These are phyloP conservation scores for Colletotrichum chrysophilum DNA, from an alignment of 2,329 filamentous ascomycete species.

Conservation along the genomic window DNA sequence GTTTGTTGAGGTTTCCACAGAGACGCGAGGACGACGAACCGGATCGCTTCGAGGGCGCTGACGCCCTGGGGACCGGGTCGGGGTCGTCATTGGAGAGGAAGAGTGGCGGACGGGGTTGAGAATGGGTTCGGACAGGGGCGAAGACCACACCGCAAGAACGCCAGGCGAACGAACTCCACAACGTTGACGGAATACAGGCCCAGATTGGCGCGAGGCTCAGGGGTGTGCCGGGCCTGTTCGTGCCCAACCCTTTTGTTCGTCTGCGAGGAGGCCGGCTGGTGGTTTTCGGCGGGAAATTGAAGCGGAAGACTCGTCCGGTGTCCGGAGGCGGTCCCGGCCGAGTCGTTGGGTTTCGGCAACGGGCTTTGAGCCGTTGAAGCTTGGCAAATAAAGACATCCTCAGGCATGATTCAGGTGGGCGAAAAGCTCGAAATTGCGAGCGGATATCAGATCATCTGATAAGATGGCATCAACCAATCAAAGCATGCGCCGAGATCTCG, in stretches of 20 bases:
- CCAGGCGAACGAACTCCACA: not conserved
- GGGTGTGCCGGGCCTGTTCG: not conserved
- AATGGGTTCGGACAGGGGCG: not conserved
- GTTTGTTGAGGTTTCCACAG: slow-evolving; percentile 5
- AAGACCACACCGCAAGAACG: slow-evolving; percentile 16
- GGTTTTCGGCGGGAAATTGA: not conserved
- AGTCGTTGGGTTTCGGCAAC: not conserved
- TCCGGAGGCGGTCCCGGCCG: not conserved
- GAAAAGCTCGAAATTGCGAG: not conserved
- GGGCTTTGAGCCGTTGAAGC: not conserved
- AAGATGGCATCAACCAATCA: not conserved
- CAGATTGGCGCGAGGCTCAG: not conserved
- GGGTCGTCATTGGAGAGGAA: slow-evolving; percentile 3
- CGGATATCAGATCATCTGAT: slow-evolving; percentile 8
- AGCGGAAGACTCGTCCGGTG: not conserved
- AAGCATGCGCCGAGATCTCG: not conserved
- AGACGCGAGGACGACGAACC: not conserved
- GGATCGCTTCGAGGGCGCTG: not conserved
- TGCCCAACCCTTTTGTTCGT: not conserved
- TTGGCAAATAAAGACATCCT: not conserved
- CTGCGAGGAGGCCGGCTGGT: not conserved
- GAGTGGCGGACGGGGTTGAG: not conserved
- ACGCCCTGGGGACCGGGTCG: not conserved
- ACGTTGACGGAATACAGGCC: not conserved
- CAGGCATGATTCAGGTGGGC: not conserved